Percentiles rank a stretch among this genome's conserved stretches.
Evolutionary conservation across 2,329 filamentous ascomycete genomes (phyloP).

Genomic region (Fusarium floridanum): DNA sequence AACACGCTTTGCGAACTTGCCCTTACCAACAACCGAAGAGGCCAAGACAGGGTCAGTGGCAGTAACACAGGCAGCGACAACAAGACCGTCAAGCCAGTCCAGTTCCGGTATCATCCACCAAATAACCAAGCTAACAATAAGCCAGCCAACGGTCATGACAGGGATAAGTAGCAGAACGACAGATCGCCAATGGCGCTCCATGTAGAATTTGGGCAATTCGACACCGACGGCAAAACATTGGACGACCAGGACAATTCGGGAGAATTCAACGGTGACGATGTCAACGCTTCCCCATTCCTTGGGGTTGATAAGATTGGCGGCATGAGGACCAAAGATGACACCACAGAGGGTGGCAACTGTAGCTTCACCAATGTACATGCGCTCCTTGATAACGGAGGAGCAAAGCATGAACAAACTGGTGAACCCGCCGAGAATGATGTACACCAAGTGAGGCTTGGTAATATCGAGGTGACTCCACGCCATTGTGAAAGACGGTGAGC

Average conservation of each 20-base stretch:
- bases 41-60: constrained; percentile 97
- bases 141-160: constrained; percentile 98
- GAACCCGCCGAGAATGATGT: constrained; percentile 97
- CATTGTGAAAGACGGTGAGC: constrained; percentile 61
- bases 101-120: constrained; percentile 89
- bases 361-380: constrained; percentile 97
- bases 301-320: constrained; percentile 83
- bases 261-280: constrained; percentile 89
- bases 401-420: constrained; percentile 98
- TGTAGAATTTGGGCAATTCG: constrained; percentile 92
- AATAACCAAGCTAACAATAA: constrained; percentile 91
- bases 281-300: constrained; percentile 84
- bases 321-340: constrained; percentile 90
- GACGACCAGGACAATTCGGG: constrained; percentile 88
- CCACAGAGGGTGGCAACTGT: constrained; percentile 91
- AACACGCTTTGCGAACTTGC: constrained; percentile 97
- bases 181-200: constrained; percentile 97
- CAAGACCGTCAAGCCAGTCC: constrained; percentile 90
- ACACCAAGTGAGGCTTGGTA: constrained; percentile 96
- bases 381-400: constrained; percentile 98
- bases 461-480: constrained; percentile 85
- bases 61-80: constrained; percentile 91
- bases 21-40: constrained; percentile 97
- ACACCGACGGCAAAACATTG: constrained; percentile 94
- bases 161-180: constrained; percentile 89